Percentiles rank a stretch among this genome's conserved stretches.
Conservation (phyloP, 192 early-diverging fungal genomes). For the Paraglomus brasilianum region DNA sequence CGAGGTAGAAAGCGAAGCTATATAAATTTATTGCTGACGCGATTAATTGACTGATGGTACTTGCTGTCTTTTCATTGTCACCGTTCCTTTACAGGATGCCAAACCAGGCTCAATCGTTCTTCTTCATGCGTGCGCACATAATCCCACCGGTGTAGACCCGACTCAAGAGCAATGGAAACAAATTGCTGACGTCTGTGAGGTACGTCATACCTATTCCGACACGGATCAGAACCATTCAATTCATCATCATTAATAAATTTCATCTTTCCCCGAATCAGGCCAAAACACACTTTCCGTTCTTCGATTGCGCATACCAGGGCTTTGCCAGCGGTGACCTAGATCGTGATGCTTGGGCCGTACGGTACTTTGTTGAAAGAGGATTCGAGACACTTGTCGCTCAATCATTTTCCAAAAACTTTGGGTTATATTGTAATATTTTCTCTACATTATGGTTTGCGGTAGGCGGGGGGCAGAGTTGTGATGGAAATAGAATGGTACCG, state of each 20-base stretch:
- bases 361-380: constrained; percentile 89
- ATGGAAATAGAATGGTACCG: no score
- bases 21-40: neutral
- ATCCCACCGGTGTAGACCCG: constrained; percentile 98
- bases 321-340: constrained; percentile 94
- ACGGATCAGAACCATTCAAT: neutral
- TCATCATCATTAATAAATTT: neutral
- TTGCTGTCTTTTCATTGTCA: no score
- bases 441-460: neutral
- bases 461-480: neutral
- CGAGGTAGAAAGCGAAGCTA: constrained; percentile 29
- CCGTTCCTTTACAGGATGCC: constrained; percentile 54
- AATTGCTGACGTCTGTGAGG: constrained; percentile 81
- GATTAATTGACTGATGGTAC: neutral
- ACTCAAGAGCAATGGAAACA: constrained; percentile 89
- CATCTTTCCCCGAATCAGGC: constrained; percentile 32
- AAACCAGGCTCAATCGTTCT: constrained; percentile 80
- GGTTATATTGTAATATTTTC: constrained; percentile 73
- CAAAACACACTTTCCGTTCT: constrained; percentile 88
- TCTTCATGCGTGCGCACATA: constrained; percentile 97
- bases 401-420: constrained; percentile 99
- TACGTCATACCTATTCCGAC: constrained; percentile 12
- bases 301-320: constrained; percentile 99
- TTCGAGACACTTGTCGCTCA: constrained; percentile 91
- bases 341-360: constrained; percentile 87